A percentile compares a stretch with the other conserved stretches of the same genome.
Conservation (phyloP, 1,139 yeast species). For the Saccharomycopsis phalli region DNA sequence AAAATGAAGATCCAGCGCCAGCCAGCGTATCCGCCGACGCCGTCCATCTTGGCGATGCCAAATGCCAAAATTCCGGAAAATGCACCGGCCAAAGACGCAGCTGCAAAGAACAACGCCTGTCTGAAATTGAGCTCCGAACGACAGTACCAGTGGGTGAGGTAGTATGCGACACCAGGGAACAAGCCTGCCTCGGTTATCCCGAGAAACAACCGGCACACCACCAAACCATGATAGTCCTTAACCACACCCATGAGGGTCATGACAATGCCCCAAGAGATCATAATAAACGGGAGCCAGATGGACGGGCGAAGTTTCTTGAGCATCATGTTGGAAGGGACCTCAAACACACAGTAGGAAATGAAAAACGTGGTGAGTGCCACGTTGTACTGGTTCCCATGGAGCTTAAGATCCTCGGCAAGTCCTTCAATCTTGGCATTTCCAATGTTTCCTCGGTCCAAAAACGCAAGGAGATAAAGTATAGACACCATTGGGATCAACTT, state of each 20-base stretch:
- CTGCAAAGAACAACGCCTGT: constrained; percentile 41
- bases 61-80: constrained; percentile 40
- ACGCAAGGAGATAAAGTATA: constrained; percentile 42
- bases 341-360: constrained; percentile 46
- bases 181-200: constrained; percentile 54
- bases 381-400: constrained; percentile 42
- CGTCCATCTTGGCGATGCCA: constrained; percentile 30
- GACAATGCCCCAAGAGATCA: constrained; percentile 44
- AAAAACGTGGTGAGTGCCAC: constrained; percentile 46
- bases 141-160: constrained; percentile 41
- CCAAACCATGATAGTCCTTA: constrained; percentile 34
- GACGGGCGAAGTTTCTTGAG: constrained; percentile 36
- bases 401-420: constrained; percentile 39
- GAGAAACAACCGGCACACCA: constrained; percentile 39
- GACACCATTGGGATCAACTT: constrained; percentile 41
- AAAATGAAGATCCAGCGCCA: constrained; percentile 58
- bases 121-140: constrained; percentile 39
- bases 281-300: constrained; percentile 38
- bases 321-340: constrained; percentile 40
- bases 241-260: constrained; percentile 39
- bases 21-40: constrained; percentile 30
- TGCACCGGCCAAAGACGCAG: constrained; percentile 43
- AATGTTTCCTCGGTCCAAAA: constrained; percentile 51
- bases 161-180: constrained; percentile 42
- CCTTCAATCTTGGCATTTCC: constrained; percentile 56